Conservation (phyloP, 768 basidiomycete species). For the Xanthoconium stramineum region DNA sequence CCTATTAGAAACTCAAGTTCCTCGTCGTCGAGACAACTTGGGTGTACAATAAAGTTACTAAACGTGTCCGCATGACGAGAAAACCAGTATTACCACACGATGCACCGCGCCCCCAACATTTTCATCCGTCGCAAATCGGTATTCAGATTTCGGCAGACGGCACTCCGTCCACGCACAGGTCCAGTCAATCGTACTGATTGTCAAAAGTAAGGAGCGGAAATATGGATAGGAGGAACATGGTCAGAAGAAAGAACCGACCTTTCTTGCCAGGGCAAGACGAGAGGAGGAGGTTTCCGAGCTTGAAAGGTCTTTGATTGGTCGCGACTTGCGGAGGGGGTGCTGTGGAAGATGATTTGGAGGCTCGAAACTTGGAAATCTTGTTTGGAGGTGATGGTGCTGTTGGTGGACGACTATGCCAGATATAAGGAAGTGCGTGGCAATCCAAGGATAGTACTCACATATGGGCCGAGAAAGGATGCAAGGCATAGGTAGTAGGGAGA, state of each 20-base stretch:
- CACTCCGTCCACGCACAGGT: conserved; percentile 72
- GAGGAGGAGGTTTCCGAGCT: conserved; percentile 81
- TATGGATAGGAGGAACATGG: neutral
- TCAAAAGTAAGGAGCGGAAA: neutral
- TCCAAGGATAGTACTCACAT: conserved; percentile 9
- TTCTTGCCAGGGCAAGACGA: conserved; percentile 97
- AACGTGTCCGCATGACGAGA: neutral
- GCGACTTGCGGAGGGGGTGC: conserved; percentile 4
- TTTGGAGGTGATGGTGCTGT: conserved; percentile 16
- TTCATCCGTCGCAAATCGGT: conserved; percentile 74
- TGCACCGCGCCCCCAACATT: conserved; percentile 68
- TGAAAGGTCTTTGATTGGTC: conserved; percentile 22
- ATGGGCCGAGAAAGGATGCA: conserved; percentile 15
- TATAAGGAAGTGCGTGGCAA: neutral
- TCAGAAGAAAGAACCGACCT: conserved; percentile 39
- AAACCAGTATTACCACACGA: conserved; percentile 61
- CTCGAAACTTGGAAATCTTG: conserved; percentile 12
- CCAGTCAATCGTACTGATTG: conserved; percentile 64
- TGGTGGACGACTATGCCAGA: conserved; percentile 14
- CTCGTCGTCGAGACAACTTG: conserved; percentile 78
- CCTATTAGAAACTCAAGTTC: conserved; percentile 79
- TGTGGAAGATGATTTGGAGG: conserved; percentile 8
- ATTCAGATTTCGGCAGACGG: conserved; percentile 80
- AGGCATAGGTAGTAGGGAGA: conserved; percentile 9
- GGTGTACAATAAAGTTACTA: neutral